Base-by-base conservation (phyloP, 768 basidiomycete species). In the Cyclocybe aegerita region DNA sequence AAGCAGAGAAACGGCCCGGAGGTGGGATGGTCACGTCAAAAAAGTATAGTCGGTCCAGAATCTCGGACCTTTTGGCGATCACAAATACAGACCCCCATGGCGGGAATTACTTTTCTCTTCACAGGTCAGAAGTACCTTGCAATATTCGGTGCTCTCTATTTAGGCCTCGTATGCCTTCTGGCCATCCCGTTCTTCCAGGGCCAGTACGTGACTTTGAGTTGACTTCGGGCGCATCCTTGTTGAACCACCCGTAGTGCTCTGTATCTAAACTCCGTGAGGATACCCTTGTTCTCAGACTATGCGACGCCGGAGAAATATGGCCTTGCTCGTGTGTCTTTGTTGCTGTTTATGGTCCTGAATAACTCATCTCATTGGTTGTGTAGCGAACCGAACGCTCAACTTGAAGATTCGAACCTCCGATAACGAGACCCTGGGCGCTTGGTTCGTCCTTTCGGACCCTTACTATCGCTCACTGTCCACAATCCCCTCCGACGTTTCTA, bases 301-400 rank as follows among this genome's bases (percentile, higher is more conserved):
- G 74, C 82, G 48, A 59, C 69, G 6, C 94, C 94, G 1, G 90
- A 91, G 64, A 77, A 68, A 55, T 91, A 91, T 63, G 89, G 90
- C 1, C 72, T 96, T 48, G 85, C 93, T 29, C 91, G 90, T 93
- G 64, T 49, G 76, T 63, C 30, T 7, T 11, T 12, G 23, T 14
- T 15, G n/a, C 70, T 33, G 44, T 6, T 23, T 42, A 46, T 32
- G 32, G 17, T 17, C 15, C 29, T 17, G 29, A 32, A 17, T 9
- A n/a, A 32, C 39, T 4, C 49, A 32, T 39, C 44, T 16, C 16
- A 42, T 32, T 40, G 14, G 39, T 10, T 30, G 16, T 36, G 40
- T 35, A 92, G 90, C 89, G 3, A 86, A 85, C 56, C 93, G 90
- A 65, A 86, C 90, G 0, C 66, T 80, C 42, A 90, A 94, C 59